Evolutionary conservation across 2,329 filamentous ascomycete species (phyloP), one percentile per base, ranked within the genome.

Genomic region (Stylonectria norvegica): DNA sequence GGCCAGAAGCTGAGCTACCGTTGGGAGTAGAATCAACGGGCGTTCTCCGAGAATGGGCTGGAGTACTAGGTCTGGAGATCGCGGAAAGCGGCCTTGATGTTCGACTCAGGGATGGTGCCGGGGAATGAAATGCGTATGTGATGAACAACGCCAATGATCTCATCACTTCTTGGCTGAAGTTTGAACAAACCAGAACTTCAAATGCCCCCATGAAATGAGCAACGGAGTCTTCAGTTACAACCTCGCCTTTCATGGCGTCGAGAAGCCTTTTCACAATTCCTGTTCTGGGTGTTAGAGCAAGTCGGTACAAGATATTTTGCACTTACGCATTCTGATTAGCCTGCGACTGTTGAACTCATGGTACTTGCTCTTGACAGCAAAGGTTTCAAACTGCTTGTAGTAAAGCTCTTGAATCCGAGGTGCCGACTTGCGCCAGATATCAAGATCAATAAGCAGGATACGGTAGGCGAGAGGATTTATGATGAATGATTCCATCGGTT

Each of bases 381-480:
- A 96, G 0, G 83, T 85, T 46, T 85, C 73, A 57, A 97, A 97
- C 60, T 98, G 93, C 45, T 83, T 82, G 65, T 96, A 97, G 65
- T 97, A 98, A 17, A 96, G 72, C 54, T 86, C 83, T 58, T 96
- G 89, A 0, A 90, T 87, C 14, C 82, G 75, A 5, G 80, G 61
- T 22, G 86, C 83, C 16, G 86, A 86, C 63, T 81, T 83, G 49
- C 91, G 80, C 93, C 93, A 98, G 15, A 91, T 85, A 56, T 96
- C 91, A 50, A 94, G 80, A 63, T 98, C 93, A 38, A 97, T 87
- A 19, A 98, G 74, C 14, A 98, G 72, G 22, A 95, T 84, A 32
- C 93, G 83, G 64, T 97, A 98, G 4, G 91, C 93, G 47, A 98
- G 75, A 0, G 93, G 91, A 55, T 98, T 98, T 52, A 95, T 86